Percentiles rank a stretch among this genome's conserved stretches.
Conservation (phyloP, 2,329 filamentous ascomycete species). For the Neonectria sp. region DNA sequence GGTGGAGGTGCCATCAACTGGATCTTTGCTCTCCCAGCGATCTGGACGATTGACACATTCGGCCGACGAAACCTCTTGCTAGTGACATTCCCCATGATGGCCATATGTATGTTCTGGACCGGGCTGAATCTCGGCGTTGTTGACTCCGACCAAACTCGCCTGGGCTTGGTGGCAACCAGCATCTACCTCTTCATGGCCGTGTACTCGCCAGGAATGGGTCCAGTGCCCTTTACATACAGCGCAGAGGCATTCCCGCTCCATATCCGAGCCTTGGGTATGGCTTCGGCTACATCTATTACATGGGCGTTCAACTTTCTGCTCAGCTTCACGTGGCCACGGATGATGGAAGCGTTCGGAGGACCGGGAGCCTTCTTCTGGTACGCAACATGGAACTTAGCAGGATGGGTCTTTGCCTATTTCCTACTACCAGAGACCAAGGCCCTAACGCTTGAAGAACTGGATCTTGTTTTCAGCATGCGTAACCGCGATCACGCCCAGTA, state of each 20-base stretch:
- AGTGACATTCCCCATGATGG: conserved; percentile 52
- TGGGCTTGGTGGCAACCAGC: conserved; percentile 50
- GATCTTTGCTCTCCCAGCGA: conserved; percentile 56
- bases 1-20: conserved; percentile 65
- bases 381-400: conserved; percentile 62
- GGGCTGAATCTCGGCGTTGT: conserved; percentile 45
- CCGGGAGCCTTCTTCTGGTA: conserved; percentile 59
- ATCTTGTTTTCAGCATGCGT: conserved; percentile 63
- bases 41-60: conserved; percentile 63
- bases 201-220: conserved; percentile 55
- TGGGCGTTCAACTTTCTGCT: conserved; percentile 54
- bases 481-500: conserved; percentile 58
- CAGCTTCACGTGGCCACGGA: conserved; percentile 52
- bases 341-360: conserved; percentile 47
- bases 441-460: conserved; percentile 64
- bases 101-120: conserved; percentile 49
- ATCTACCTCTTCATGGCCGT: conserved; percentile 55
- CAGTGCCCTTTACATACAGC: conserved; percentile 56
- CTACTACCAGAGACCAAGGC: conserved; percentile 67
- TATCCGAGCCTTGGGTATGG: conserved; percentile 55
- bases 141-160: conserved; percentile 36
- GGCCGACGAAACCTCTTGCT: conserved; percentile 64
- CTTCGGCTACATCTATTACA: conserved; percentile 54
- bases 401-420: conserved; percentile 64
- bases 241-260: conserved; percentile 56